Base-by-base conservation (phyloP, 208 protist genomes). In the Leishmania turanica region DNA sequence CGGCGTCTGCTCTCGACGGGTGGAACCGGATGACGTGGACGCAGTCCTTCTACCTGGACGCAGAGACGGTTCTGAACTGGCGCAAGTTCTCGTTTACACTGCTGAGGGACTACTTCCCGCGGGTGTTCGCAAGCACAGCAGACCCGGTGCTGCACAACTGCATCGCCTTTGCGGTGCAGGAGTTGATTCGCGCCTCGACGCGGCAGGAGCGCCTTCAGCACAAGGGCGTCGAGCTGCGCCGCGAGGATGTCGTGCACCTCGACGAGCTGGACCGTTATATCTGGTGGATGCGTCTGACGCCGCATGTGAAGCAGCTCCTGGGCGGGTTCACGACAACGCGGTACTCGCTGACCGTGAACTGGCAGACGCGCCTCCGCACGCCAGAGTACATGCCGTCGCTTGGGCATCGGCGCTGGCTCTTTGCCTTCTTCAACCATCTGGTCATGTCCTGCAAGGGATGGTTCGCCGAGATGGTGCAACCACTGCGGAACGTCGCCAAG, bases 401-500 rank as follows among this genome's bases (percentile, higher is more conserved):
- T 64, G 64, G 71, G 6, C 95, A 91, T 84, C 53, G 86, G 15
- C 68, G 78, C 34, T 98, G 95, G 94, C 56, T 96, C 9, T 89
- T 92, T 21, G 75, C 70, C 51, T 95, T 93, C 71, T 98, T 96
- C 84, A 87, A 89, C 74, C 88, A 93, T 65, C 85, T 98, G 1
- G 54, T 86, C 37, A 62, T 56, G 53, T 87, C 85, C 17, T 93
- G 91, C 73, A 80, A 77, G 53, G 89, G 89, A 9, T 81, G 87
- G 53, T 94, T 96, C 78, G 91, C 86, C 2, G 81, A 90, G 27
- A 92, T 96, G 80, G 86, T 96, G 47, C 78, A 68, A 60, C 78
- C 92, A n/a, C 80, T 98, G 40, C 92, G 93, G 47, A 97, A 97
- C 86, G 92, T 97, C 40, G 93, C 93, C n/a, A 96, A 96, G 75